Evolutionary conservation across 2,329 filamentous ascomycete genomes (phyloP), one percentile per base, ranked within the genome.

Genomic region (Botrytis cinerea): DNA sequence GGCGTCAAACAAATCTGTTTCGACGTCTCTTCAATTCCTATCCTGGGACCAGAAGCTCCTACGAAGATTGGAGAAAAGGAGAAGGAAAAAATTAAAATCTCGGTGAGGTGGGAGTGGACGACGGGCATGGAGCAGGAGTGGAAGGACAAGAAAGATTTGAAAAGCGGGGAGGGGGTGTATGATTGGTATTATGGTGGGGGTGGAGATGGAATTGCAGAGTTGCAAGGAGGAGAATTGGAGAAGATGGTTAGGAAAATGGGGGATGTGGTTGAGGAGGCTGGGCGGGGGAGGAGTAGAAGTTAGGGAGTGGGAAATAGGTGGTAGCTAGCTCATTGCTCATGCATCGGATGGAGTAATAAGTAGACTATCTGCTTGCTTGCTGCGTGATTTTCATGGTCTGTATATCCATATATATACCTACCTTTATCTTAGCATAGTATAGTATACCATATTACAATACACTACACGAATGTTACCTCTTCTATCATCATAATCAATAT

Each of bases 231-330:
- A 35, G 75, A 71, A 0, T 75, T 76, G 25, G 77, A 74, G 2
- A 70, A 76, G 12, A 75, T 77, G 2, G 72, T 78, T 51, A 75
- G 72, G 70, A 75, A 71, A 12, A 75, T 81, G 28, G 72, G 63
- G 45, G 75, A 77, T 8, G 74, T 79, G 35, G 73, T 79, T 45
- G 73, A 76, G 64, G 73, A 66, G 67, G 78, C 77, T 20, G 78
- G 77, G 66, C 75, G 66, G 51, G 54, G 38, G 12, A 32, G 18
- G 32, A 35, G 20, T 6, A 28, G 51, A 9, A 43, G 20, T 20
- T 54, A 54, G 14, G 51, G 48, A 51, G 32, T 32, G 32, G 32
- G 32, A 32, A 32, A 32, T 32, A 32, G 32, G 32, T 2, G 4
- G 32, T 32, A 32, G 32, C 32, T 32, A 32, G 32, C 32, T 32